Conservation (phyloP, 2,329 filamentous ascomycete genomes). For the Mycosphaerelloides madeirae region DNA sequence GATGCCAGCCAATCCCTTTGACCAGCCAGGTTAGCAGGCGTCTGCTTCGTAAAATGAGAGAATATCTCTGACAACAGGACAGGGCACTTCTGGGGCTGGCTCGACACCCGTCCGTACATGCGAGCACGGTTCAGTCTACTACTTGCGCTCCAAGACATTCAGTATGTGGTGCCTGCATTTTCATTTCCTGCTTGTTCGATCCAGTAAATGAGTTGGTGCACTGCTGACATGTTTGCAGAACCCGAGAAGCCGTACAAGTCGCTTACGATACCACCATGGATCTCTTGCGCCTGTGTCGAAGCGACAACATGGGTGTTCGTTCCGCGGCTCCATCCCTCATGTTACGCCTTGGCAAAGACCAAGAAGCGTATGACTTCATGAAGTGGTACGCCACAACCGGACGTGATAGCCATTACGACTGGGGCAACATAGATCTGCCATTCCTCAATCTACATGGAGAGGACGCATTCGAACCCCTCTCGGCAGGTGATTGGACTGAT, state of each 20-base stretch:
- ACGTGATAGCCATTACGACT: constrained; percentile 1
- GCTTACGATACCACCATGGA: constrained; percentile 1
- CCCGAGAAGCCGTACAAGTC: constrained; percentile 2
- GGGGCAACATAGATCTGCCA: constrained; percentile 1
- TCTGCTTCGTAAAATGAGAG: no score
- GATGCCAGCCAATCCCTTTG: neutral
- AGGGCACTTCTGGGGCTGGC: constrained; percentile 8
- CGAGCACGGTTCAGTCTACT: no score
- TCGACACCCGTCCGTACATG: constrained; percentile 6
- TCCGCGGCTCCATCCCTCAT: constrained; percentile 3
- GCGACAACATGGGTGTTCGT: constrained; percentile 13
- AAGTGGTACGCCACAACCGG: constrained; percentile 9
- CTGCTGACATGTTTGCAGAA: no score
- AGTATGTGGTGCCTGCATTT: no score
- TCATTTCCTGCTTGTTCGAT: no score
- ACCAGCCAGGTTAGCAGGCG: neutral
- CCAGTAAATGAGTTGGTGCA: no score
- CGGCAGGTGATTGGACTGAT: neutral
- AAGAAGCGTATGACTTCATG: constrained; percentile 11
- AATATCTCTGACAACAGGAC: no score
- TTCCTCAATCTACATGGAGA: constrained; percentile 7
- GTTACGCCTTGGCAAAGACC: constrained; percentile 6
- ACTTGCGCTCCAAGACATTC: no score
- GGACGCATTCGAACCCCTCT: constrained; percentile 3
- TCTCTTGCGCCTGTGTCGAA: constrained; percentile 2